These are phyloP conservation scores for Protomyces macrosporus DNA, from an alignment of 1,139 yeast species.

Conservation along the genomic window DNA sequence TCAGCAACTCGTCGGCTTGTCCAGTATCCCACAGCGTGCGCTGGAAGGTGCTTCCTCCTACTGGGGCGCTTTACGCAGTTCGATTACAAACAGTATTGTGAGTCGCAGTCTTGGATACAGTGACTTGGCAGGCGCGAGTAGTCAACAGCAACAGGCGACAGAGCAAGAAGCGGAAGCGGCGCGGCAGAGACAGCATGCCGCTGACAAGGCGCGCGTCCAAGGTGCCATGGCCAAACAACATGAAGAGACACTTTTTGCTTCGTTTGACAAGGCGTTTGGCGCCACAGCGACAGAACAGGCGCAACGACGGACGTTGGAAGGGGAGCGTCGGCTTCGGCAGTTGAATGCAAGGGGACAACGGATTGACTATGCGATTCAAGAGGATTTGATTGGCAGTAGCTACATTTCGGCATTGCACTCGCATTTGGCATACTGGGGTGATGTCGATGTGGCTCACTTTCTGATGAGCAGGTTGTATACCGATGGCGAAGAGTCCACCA, in stretches of 20 bases:
- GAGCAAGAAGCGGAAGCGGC: slow-evolving; percentile 13
- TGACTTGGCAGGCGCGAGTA: slow-evolving; percentile 13
- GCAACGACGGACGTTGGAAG: slow-evolving; percentile 32
- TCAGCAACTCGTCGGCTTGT: slow-evolving; percentile 43
- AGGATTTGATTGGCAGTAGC: slow-evolving; percentile 66
- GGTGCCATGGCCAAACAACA: slow-evolving; percentile 12
- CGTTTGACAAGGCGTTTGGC: slow-evolving; percentile 34
- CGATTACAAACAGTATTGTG: slow-evolving; percentile 32
- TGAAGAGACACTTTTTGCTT: slow-evolving; percentile 29
- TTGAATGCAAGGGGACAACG: slow-evolving; percentile 63
- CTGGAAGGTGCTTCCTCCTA: slow-evolving; percentile 47
- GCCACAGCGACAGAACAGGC: slow-evolving; percentile 34
- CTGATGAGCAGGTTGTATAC: slow-evolving; percentile 43
- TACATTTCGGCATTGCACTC: slow-evolving; percentile 76
- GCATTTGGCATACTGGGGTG: slow-evolving; percentile 84
- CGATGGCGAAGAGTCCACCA: background rate
- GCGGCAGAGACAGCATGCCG: slow-evolving; percentile 6
- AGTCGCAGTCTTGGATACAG: slow-evolving; percentile 32
- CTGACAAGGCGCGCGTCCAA: slow-evolving; percentile 3
- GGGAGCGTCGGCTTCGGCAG: slow-evolving; percentile 39
- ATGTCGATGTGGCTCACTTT: slow-evolving; percentile 76
- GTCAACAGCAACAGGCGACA: background rate
- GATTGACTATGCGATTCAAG: slow-evolving; percentile 73
- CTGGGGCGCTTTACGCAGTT: slow-evolving; percentile 37
- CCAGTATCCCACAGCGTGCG: slow-evolving; percentile 44